These are phyloP conservation scores for Lecanicillium sp. DNA, from an alignment of 2,329 filamentous ascomycete species.

Conservation along the genomic window DNA sequence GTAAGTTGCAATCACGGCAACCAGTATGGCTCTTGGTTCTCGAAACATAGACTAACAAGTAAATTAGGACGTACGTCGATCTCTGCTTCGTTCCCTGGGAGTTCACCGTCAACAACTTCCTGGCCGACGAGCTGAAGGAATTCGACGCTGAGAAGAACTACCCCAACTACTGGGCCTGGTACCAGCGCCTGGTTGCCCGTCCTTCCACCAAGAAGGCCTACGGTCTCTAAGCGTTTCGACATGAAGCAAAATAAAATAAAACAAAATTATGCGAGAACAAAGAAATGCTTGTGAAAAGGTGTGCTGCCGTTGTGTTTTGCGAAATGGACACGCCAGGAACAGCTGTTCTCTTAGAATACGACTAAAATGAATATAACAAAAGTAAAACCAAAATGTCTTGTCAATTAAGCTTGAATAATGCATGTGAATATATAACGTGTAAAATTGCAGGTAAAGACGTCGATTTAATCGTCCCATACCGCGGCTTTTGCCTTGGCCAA, in stretches of 20 bases:
- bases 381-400: too few relatives aligned
- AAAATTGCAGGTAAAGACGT: neutral
- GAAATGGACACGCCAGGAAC: too few relatives aligned
- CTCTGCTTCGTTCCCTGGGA: conserved; percentile 25
- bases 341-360: too few relatives aligned
- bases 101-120: conserved; percentile 8
- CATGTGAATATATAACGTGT: neutral
- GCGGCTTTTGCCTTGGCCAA: conserved; percentile 70
- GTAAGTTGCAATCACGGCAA: conserved; percentile 14
- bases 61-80: conserved; percentile 24
- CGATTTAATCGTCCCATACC: conserved; percentile 69
- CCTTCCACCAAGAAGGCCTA: conserved; percentile 21
- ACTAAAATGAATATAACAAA: too few relatives aligned
- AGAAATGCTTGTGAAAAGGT: too few relatives aligned
- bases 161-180: conserved; percentile 26
- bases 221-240: conserved; percentile 11
- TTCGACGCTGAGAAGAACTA: conserved; percentile 23
- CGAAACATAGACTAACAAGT: neutral
- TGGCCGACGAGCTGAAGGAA: conserved; percentile 15
- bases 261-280: too few relatives aligned
- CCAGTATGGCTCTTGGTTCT: too few relatives aligned
- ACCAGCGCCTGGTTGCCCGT: conserved; percentile 22
- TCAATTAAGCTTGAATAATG: too few relatives aligned
- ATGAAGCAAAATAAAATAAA: neutral
- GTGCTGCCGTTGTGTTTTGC: too few relatives aligned